Evolutionary conservation across 305 asterid species (phyloP).

Genomic region (Fraxinus sp.): DNA sequence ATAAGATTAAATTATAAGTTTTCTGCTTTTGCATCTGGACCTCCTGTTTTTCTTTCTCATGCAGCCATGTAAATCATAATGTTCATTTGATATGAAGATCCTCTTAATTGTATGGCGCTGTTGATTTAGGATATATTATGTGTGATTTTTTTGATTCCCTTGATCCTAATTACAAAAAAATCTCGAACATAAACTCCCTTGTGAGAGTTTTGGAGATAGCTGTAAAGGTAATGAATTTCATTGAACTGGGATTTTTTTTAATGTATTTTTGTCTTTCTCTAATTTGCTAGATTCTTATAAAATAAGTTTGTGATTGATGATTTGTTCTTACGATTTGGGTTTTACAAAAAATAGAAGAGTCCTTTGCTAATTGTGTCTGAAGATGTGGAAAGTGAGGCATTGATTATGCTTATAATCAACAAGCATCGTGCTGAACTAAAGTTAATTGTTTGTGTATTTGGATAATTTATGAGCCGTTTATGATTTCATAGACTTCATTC

Average conservation of each 20-base stretch:
- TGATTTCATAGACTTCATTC: slow-evolving; percentile 3
- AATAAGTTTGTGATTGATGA: slow-evolving; percentile 11
- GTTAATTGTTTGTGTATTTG: slow-evolving; percentile 34
- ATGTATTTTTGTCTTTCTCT: neutral
- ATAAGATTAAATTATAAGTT: neutral
- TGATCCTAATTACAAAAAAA: slow-evolving; percentile 84
- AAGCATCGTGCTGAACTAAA: slow-evolving; percentile 81
- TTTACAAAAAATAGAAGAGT: slow-evolving; percentile 45
- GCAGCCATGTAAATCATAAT: neutral
- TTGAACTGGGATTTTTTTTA: slow-evolving; percentile 14
- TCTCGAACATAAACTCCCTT: slow-evolving; percentile 65
- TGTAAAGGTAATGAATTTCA: slow-evolving; percentile 52
- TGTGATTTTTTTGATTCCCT: slow-evolving; percentile 37
- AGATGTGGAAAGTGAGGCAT: slow-evolving; percentile 77
- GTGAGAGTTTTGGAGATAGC: slow-evolving; percentile 74
- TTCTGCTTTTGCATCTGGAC: neutral
- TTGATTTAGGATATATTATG: slow-evolving; percentile 2
- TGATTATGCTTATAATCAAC: slow-evolving; percentile 75
- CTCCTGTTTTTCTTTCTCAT: slow-evolving; percentile 4
- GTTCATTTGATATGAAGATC: neutral
- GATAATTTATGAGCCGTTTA: neutral
- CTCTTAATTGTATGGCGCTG: neutral
- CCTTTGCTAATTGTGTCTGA: slow-evolving; percentile 84
- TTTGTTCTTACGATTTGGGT: slow-evolving; percentile 13
- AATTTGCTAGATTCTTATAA: neutral